A percentile compares a stretch with the other conserved stretches of the same genome.
phyloP scores from a whole-genome alignment of 345 rosid species.

The Balakata baccata region DNA sequence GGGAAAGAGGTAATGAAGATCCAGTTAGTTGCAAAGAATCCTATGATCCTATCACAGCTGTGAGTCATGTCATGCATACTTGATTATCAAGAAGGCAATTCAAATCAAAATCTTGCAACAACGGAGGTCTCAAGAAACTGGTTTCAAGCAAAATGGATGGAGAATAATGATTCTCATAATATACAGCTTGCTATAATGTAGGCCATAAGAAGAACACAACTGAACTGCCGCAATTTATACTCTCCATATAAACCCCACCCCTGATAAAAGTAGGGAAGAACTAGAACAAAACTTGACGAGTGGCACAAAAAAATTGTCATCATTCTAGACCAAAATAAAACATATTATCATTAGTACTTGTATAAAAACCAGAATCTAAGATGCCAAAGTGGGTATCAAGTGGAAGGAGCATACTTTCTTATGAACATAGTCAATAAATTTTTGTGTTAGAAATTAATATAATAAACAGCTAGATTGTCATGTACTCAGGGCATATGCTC shows the following conservation, averaged over 20 bases:
- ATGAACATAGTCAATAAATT: neutral
- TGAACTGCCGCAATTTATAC: neutral
- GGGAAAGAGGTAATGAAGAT: neutral
- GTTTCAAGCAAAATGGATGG: neutral
- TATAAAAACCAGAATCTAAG: neutral
- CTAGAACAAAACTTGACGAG: neutral
- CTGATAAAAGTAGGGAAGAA: neutral
- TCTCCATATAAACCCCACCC: neutral
- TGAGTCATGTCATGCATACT: neutral
- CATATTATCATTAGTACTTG: neutral
- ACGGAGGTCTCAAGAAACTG: neutral
- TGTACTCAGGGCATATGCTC: slow-evolving; percentile 14
- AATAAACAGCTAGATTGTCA: neutral
- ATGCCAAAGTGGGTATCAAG: neutral
- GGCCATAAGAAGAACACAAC: neutral
- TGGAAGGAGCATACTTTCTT: slow-evolving; percentile 1
- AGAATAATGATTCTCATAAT: neutral
- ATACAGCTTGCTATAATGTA: neutral
- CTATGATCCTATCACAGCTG: too few relatives aligned
- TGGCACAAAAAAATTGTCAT: neutral
- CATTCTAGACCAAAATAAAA: neutral
- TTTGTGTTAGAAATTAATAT: neutral
- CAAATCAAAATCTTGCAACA: neutral
- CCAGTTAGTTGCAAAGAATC: too few relatives aligned
- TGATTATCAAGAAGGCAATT: neutral